Conservation (phyloP, 148 eudicot species). For the Fagopyrum homotropicum region DNA sequence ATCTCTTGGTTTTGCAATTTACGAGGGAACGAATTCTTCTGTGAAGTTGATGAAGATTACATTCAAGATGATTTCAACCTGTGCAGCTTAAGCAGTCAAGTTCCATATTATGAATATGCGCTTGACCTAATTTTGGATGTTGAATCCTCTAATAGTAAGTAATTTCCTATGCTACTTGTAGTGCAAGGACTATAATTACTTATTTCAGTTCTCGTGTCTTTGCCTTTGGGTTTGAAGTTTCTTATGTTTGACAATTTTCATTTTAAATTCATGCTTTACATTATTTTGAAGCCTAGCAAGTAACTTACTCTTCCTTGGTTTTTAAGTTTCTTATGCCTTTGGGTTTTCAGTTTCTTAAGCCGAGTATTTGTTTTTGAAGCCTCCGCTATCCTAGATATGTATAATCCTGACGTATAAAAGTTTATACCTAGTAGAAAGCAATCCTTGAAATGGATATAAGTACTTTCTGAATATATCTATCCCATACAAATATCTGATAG, state of each 20-base stretch:
- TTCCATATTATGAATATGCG: constrained; percentile 63
- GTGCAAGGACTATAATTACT: not conserved
- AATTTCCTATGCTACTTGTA: not conserved
- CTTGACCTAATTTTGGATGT: constrained; percentile 60
- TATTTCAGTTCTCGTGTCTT: not conserved
- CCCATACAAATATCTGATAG: too few relatives aligned
- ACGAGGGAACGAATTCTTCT: constrained; percentile 64
- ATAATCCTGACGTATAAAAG: not conserved
- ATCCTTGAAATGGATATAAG: not conserved
- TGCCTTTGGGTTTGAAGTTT: not conserved
- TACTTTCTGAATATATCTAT: too few relatives aligned
- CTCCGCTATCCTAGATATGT: not conserved
- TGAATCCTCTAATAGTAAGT: constrained; percentile 63
- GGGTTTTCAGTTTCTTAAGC: not conserved
- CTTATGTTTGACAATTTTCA: not conserved
- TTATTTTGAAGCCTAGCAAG: not conserved
- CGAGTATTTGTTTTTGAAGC: not conserved
- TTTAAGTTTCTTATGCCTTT: not conserved
- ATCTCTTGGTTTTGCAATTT: constrained; percentile 74
- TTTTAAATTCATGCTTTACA: not conserved
- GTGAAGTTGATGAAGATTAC: constrained; percentile 73
- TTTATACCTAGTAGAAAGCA: not conserved
- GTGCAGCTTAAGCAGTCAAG: constrained; percentile 70
- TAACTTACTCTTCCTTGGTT: not conserved
- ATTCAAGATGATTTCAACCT: constrained; percentile 78